These are phyloP conservation scores for Trichoderma reesei DNA, from an alignment of 495 filamentous ascomycete species.

Conservation along the genomic window DNA sequence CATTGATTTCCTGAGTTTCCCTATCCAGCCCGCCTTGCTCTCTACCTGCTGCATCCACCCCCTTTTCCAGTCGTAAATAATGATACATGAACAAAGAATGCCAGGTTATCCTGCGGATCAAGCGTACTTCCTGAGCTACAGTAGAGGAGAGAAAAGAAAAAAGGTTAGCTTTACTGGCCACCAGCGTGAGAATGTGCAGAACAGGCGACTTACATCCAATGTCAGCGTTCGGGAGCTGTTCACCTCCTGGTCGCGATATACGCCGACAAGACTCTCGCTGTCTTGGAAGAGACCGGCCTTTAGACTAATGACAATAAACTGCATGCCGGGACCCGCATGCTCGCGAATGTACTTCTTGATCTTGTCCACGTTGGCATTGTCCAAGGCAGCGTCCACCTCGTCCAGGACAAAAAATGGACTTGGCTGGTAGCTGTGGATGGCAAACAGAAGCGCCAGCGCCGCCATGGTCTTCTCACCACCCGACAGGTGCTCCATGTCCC, in stretches of 20 bases:
- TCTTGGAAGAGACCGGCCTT: conserved; percentile 92
- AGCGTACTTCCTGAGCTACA: conserved; percentile 28
- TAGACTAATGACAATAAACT: conserved; percentile 95
- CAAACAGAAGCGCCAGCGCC: conserved; percentile 87
- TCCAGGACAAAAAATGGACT: conserved; percentile 96
- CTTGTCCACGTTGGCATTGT: conserved; percentile 91
- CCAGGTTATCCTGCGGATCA: not conserved
- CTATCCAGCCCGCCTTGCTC: not conserved
- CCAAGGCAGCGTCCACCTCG: conserved; percentile 94
- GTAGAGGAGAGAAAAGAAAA: not conserved
- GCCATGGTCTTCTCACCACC: conserved; percentile 99
- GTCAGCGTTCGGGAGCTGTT: conserved; percentile 85
- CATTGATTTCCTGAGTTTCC: not conserved
- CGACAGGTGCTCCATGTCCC: conserved; percentile 97
- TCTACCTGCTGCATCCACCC: not conserved
- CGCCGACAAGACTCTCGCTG: conserved; percentile 86
- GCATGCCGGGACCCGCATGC: conserved; percentile 92
- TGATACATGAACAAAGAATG: not conserved
- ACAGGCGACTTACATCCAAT: conserved; percentile 66
- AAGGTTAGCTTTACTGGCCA: conserved; percentile 3
- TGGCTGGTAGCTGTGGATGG: conserved; percentile 90
- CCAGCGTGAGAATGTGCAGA: not conserved
- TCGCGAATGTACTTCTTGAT: conserved; percentile 91
- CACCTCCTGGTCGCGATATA: conserved; percentile 86
- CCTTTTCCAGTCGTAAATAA: not conserved